Evolutionary conservation across 768 basidiomycete species (phyloP).

Genomic region (Mycena haematopus): DNA sequence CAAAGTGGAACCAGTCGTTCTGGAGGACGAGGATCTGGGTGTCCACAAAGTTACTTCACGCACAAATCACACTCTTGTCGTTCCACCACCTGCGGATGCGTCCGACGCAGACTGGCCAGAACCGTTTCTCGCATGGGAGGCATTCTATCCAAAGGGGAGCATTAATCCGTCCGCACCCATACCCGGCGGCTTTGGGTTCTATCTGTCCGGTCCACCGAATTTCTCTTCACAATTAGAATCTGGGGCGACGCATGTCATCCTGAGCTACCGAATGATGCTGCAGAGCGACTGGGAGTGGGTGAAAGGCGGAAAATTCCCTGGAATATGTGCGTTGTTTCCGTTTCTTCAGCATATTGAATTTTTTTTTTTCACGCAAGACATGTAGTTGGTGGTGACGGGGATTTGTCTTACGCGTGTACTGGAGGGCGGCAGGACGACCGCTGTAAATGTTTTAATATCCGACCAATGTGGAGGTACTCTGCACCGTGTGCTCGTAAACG

Average conservation of each 20-base stretch:
- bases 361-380: not conserved
- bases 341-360: not conserved
- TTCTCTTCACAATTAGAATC: slow-evolving; percentile 46
- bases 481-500: not conserved
- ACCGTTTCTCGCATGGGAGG: slow-evolving; percentile 61
- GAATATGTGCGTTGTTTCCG: slow-evolving; percentile 59
- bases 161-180: slow-evolving; percentile 59
- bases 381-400: slow-evolving; percentile 62
- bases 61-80: slow-evolving; percentile 34
- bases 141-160: slow-evolving; percentile 64
- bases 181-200: slow-evolving; percentile 75
- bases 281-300: slow-evolving; percentile 67
- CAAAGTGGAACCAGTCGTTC: slow-evolving; percentile 36
- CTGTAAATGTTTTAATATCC: slow-evolving; percentile 70
- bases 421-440: slow-evolving; percentile 70
- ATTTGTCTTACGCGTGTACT: slow-evolving; percentile 66
- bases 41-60: slow-evolving; percentile 53
- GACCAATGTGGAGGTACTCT: slow-evolving; percentile 77
- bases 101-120: slow-evolving; percentile 35
- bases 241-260: slow-evolving; percentile 58
- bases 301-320: slow-evolving; percentile 82
- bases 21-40: slow-evolving; percentile 52
- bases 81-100: slow-evolving; percentile 2
- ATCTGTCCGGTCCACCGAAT: slow-evolving; percentile 58
- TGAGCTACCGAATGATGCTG: slow-evolving; percentile 74